Percentiles rank a stretch among this genome's conserved stretches.
These are phyloP conservation scores for Plasmodium blacklocki DNA, from an alignment of 169 alveolate species.

Conservation along the genomic window DNA sequence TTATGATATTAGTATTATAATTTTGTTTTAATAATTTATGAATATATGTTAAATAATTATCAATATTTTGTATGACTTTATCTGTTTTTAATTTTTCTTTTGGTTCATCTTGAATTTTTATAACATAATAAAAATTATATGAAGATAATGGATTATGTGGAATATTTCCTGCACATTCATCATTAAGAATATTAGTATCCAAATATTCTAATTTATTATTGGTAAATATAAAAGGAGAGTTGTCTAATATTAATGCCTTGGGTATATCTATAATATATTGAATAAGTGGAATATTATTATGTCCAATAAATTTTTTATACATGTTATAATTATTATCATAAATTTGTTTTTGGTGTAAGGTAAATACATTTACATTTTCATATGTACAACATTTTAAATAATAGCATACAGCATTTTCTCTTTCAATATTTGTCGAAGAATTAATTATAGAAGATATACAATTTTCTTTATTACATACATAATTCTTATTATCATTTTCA, in stretches of 20 bases:
- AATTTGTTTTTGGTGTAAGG: not conserved
- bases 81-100: not conserved
- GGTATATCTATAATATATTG: conserved; percentile 41
- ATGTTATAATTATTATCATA: conserved; percentile 23
- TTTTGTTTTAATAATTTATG: not conserved
- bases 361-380: not conserved
- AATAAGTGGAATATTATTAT: conserved; percentile 15
- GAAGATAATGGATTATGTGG: not conserved
- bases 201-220: conserved; percentile 24
- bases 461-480: not conserved
- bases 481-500: not conserved
- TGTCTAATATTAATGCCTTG: conserved; percentile 1
- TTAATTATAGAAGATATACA: not conserved
- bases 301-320: conserved; percentile 28
- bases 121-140: conserved; percentile 24
- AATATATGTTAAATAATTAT: not conserved
- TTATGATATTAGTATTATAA: not conserved
- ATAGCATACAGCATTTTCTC: conserved; percentile 1
- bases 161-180: not conserved
- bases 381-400: conserved; percentile 6
- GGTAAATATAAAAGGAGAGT: conserved; percentile 38
- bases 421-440: not conserved
- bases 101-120: conserved; percentile 10
- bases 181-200: not conserved
- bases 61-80: too few relatives aligned